Base-by-base conservation (phyloP, 768 basidiomycete species). In the Auricularia heimuer region DNA sequence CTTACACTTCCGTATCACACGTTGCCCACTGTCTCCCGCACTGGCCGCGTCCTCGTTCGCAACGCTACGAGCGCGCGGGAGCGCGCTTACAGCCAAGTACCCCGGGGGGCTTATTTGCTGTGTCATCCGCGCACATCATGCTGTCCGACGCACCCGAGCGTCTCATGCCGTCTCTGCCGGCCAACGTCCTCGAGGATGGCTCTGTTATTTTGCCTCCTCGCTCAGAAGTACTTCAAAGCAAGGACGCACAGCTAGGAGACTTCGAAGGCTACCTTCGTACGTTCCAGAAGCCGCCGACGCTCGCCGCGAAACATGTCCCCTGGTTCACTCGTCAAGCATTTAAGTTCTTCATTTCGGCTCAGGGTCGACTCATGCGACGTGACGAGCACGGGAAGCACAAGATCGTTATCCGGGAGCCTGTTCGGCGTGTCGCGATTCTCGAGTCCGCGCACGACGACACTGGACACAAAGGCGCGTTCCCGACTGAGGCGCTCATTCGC, bases 311-410 rank as follows among this genome's bases (percentile, higher is more conserved):
- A 10, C 56, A 60, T 4, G 0, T 60, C 0, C 56, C 24, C 0
- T 33, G 29, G 29, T 60, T 24, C 24, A 10, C 36, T 2, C 56
- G 34, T 1, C 56, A 35, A 29, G 42, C 0, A 21, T n/a, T n/a
- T n/a, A 18, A 1, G 6, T 60, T 60, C 29, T 60, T 60, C 35
- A 3, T 63, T 0, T 24, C 77, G 3, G 39, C 39, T 1, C 12
- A 37, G 0, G 63, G 72, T 7, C 54, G 68, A 0, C 74, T 74
- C 51, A 77, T 71, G 74, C 73, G 77, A 0, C 56, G 56, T 1
- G 24, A 14, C 29, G 56, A 60, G 0, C 14, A 35, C 3, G 56
- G 56, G 2, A 60, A 35, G 0, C 56, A 29, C 29, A 37, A 67
- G 1, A 39, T 62, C 18, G 63, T 69, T 3, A 63, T 71, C 1